Conservation (phyloP, 306 rosid species). For the Lagenaria siceraria region DNA sequence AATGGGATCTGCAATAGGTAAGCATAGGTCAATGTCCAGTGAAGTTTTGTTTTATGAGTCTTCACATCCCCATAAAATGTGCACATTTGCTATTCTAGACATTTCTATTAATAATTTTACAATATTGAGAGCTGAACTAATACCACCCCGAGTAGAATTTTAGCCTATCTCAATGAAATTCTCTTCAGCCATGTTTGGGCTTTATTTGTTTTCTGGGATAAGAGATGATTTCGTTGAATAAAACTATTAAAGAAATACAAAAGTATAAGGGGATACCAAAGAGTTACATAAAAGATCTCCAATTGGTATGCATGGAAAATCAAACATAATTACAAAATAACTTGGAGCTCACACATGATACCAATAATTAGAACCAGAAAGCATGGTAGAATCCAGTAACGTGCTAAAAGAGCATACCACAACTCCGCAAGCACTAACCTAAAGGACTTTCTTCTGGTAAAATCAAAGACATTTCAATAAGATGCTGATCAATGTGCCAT, state of each 20-base stretch:
- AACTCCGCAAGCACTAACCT: not conserved
- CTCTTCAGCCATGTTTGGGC: not conserved
- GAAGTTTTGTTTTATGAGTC: not conserved
- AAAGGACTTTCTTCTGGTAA: not conserved
- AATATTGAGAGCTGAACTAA: not conserved
- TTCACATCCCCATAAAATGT: not conserved
- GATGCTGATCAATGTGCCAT: not conserved
- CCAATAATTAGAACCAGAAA: not conserved
- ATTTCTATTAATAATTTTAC: not conserved
- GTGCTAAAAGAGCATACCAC: not conserved
- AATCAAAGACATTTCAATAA: not conserved
- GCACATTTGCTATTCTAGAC: not conserved
- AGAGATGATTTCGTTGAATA: not conserved
- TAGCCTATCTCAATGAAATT: not conserved
- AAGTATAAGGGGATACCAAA: not conserved
- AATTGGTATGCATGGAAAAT: not conserved
- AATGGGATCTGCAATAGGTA: slow-evolving; percentile 45
- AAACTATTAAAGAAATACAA: not conserved
- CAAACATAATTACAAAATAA: not conserved
- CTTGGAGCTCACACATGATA: not conserved
- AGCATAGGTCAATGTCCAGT: slow-evolving; percentile 9
- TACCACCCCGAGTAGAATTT: not conserved
- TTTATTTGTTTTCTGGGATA: not conserved
- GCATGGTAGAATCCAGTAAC: not conserved
- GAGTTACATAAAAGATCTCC: not conserved